Evolutionary conservation across 176 grass and related monocot genomes (phyloP), one percentile per base, ranked within the genome.

Genomic region (Avena insularis): DNA sequence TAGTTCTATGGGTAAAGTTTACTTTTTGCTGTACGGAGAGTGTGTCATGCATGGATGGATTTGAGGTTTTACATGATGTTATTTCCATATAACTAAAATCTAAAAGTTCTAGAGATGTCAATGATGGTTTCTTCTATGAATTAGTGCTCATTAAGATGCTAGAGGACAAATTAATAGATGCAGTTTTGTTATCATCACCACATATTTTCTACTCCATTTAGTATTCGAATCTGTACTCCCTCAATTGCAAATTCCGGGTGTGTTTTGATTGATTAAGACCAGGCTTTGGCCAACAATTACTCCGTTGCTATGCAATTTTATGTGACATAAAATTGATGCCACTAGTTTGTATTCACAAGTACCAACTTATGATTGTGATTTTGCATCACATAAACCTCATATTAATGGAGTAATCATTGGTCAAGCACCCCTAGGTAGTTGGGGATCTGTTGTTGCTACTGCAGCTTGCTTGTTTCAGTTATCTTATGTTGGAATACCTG

Each of bases 221-320:
- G 56, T 76, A 8, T 87, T 76, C 33, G 47, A 51, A 12, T 12
- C 11, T 29, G 31, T 23, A 75, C n/a, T 75, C 71, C 6, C 12
- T 75, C 45, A 23, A 12, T 74, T 8, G 46, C 45, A 75, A 75
- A 75, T 50, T n/a, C 15, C 25, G n/a, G 45, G 12, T 3, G 71
- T 50, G 45, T 50, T 75, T 74, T 75, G 46, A 75, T 46, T 23
- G 71, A 46, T 75, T 50, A 75, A 75, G 6, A 50, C 71, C 49
- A 25, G 10, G 20, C 46, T 75, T 75, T 75, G 43, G 13, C 71
- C n/a, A 50, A 75, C 46, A 50, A n/a, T 75, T 48, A 75, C 71
- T 75, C 45, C 71, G 50, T 50, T 3, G 14, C 46, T 27, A 75
- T 51, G 71, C 71, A 75, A 75, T 75, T 14, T 40, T 75, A 31